Evolutionary conservation across 805 yeast genomes (phyloP).

Genomic region (Starmerella stigmatis): DNA sequence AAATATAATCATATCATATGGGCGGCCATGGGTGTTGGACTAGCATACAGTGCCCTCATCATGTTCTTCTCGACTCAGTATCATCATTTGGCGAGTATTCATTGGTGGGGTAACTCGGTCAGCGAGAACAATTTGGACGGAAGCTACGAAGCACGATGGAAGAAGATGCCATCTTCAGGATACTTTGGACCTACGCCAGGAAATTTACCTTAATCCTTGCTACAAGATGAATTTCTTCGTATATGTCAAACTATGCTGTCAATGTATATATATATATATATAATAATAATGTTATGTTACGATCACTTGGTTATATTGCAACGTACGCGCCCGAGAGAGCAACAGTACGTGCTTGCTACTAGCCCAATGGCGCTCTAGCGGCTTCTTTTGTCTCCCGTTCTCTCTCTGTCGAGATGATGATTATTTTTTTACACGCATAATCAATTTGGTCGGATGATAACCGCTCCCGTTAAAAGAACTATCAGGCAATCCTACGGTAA

Average conservation of each 20-base stretch:
- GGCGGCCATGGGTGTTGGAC: constrained; percentile 49
- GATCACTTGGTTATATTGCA: no score
- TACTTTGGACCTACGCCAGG: constrained; percentile 10
- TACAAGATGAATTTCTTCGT: no score
- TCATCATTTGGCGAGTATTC: constrained; percentile 32
- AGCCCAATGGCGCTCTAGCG: no score
- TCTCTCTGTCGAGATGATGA: no score
- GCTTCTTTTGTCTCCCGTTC: no score
- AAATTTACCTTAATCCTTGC: background rate
- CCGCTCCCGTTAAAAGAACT: no score
- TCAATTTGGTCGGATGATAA: no score
- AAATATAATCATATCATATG: constrained; percentile 42
- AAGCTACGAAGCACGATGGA: background rate
- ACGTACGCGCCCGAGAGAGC: no score
- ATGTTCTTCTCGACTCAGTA: constrained; percentile 45
- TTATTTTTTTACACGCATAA: no score
- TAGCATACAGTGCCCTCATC: constrained; percentile 48
- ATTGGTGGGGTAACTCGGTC: constrained; percentile 40
- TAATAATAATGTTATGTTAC: background rate
- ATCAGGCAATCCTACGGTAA: no score
- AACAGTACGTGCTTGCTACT: no score
- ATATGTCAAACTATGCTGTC: no score
- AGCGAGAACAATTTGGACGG: constrained; percentile 1
- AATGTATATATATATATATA: background rate
- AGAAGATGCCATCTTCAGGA: background rate